These are phyloP conservation scores for Haplographium delicatum DNA, from an alignment of 495 filamentous ascomycete genomes.

Conservation along the genomic window DNA sequence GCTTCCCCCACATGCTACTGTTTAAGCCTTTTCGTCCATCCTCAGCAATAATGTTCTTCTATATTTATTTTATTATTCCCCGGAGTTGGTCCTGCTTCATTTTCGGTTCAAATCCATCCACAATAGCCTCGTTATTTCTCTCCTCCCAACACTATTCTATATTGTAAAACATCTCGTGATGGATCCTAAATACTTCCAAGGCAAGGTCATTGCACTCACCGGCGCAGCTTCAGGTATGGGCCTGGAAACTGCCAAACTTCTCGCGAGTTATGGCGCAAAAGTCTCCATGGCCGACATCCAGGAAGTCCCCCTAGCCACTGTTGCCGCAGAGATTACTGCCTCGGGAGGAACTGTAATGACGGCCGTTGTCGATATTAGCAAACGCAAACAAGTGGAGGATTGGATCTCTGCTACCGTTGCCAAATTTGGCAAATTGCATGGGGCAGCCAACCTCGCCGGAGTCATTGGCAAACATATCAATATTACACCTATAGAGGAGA, in stretches of 20 bases:
- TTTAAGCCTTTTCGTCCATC: no score
- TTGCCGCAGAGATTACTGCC: background rate
- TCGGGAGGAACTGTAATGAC: background rate
- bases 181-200: no score
- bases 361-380: constrained; percentile 38
- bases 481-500: constrained; percentile 29
- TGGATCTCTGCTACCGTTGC: constrained; percentile 26
- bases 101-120: no score
- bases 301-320: background rate
- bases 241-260: constrained; percentile 37
- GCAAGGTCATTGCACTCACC: constrained; percentile 40
- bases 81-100: no score
- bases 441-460: constrained; percentile 46
- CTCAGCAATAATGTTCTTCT: no score
- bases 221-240: constrained; percentile 50
- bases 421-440: constrained; percentile 35
- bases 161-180: no score
- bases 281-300: constrained; percentile 36
- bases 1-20: no score
- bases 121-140: no score
- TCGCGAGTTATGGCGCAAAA: constrained; percentile 34
- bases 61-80: no score
- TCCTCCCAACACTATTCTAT: no score
- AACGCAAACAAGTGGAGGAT: constrained; percentile 14
- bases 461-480: constrained; percentile 30